Conservation (phyloP, 2,329 filamentous ascomycete genomes). For the Colletotrichum gloeosporioides region DNA sequence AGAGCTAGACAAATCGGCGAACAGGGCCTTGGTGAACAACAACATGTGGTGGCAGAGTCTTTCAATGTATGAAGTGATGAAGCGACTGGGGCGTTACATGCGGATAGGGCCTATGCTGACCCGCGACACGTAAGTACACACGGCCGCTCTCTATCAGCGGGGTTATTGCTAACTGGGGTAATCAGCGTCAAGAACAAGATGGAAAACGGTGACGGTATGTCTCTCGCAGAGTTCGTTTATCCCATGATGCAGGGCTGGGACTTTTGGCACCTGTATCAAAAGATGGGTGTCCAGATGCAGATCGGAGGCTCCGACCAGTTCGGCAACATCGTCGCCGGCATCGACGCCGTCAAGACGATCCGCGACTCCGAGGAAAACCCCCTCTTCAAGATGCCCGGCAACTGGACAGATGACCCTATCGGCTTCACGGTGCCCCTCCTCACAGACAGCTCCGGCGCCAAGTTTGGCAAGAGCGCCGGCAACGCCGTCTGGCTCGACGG, state of each 20-base stretch:
- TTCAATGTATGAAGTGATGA: slow-evolving; percentile 76
- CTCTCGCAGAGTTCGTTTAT: slow-evolving; percentile 91
- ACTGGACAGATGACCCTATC: slow-evolving; percentile 64
- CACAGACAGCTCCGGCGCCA: slow-evolving; percentile 83
- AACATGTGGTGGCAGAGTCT: slow-evolving; percentile 80
- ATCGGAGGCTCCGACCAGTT: slow-evolving; percentile 96
- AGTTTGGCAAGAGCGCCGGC: slow-evolving; percentile 93
- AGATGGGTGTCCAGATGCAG: slow-evolving; percentile 77
- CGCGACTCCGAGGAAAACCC: slow-evolving; percentile 61
- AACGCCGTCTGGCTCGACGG: slow-evolving; percentile 94
- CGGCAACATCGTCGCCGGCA: slow-evolving; percentile 92
- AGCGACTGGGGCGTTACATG: slow-evolving; percentile 74
- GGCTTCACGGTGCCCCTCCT: slow-evolving; percentile 92
- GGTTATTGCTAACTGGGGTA: not conserved
- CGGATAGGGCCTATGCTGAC: slow-evolving; percentile 87
- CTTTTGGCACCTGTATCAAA: slow-evolving; percentile 85
- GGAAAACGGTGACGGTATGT: slow-evolving; percentile 89
- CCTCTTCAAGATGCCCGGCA: slow-evolving; percentile 40
- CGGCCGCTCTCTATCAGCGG: not conserved
- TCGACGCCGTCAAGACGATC: slow-evolving; percentile 82
- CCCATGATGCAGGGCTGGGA: slow-evolving; percentile 96
- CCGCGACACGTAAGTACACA: slow-evolving; percentile 76
- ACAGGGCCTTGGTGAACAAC: slow-evolving; percentile 78
- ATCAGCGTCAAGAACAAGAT: slow-evolving; percentile 77
- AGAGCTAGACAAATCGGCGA: slow-evolving; percentile 67